phyloP scores from a whole-genome alignment of 352 stramenopile genomes.

The Phytopythium mirpurense region DNA sequence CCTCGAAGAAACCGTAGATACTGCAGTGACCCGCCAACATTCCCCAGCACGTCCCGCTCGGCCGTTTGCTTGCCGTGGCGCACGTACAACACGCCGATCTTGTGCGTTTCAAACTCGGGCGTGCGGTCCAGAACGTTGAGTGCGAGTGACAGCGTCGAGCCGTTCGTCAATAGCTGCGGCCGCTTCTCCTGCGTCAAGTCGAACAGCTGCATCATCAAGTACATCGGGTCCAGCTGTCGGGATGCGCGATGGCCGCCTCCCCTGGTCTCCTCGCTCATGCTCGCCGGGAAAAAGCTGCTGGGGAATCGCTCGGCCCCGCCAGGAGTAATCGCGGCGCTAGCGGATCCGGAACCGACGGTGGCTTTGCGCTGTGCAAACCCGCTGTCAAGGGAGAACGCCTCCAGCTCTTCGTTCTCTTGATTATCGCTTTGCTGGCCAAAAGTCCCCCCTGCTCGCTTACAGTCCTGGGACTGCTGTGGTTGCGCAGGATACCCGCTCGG shows the following conservation, averaged over 20 bases:
- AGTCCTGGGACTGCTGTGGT: background rate
- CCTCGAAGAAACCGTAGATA: conserved; percentile 73
- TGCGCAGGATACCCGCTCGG: background rate
- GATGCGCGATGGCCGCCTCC: background rate
- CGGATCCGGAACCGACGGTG: background rate
- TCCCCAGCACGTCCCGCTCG: conserved; percentile 69
- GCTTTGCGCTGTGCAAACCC: background rate
- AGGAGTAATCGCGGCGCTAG: background rate
- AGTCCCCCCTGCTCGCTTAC: background rate
- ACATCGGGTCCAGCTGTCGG: conserved; percentile 25
- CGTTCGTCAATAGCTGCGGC: conserved; percentile 56
- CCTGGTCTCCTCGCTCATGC: background rate
- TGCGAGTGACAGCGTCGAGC: conserved; percentile 44
- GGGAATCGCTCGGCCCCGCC: background rate
- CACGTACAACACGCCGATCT: conserved; percentile 81
- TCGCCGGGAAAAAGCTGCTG: conserved; percentile 1
- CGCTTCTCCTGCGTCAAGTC: conserved; percentile 49
- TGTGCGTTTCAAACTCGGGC: conserved; percentile 81
- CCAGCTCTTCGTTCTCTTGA: conserved; percentile 15
- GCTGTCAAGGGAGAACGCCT: conserved; percentile 24
- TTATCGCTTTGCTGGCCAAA: background rate
- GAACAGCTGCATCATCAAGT: conserved; percentile 84
- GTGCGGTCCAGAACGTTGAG: conserved; percentile 79
- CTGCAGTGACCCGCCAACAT: conserved; percentile 59
- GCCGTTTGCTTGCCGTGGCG: conserved; percentile 43